Evolutionary conservation across 805 yeast genomes (phyloP).

Genomic region (Debaryomyces maramus): DNA sequence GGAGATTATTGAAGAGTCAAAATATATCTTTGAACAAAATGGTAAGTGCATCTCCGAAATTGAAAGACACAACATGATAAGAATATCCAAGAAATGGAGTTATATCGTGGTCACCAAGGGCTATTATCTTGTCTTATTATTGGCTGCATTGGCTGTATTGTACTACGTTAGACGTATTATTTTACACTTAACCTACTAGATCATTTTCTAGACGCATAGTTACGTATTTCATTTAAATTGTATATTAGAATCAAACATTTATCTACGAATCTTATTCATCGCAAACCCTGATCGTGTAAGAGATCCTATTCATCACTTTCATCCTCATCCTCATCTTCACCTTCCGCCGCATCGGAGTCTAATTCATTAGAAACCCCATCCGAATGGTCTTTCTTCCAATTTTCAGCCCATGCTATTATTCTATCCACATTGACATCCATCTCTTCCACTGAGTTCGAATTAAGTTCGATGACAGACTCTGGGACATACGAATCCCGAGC

Average conservation of each 20-base stretch:
- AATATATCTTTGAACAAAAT: conserved; percentile 64
- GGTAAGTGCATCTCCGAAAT: conserved; percentile 62
- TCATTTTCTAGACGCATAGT: too few species aligned
- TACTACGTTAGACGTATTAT: conserved; percentile 35
- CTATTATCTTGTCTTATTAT: conserved; percentile 41
- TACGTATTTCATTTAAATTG: too few species aligned
- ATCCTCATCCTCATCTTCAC: conserved; percentile 9
- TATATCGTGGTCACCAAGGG: conserved; percentile 56
- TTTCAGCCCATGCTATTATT: conserved; percentile 67
- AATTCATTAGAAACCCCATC: conserved; percentile 35
- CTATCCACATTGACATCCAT: conserved; percentile 83
- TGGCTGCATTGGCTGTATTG: conserved; percentile 32
- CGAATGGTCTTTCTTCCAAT: conserved; percentile 63
- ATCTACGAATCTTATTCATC: too few species aligned
- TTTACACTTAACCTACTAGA: conserved; percentile 12
- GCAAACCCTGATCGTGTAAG: too few species aligned
- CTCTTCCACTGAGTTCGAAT: conserved; percentile 69
- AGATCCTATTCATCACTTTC: conserved; percentile 10
- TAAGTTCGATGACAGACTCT: conserved; percentile 78
- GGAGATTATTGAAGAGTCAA: conserved; percentile 67
- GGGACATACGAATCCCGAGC: conserved; percentile 80
- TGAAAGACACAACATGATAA: conserved; percentile 61
- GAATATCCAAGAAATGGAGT: conserved; percentile 54
- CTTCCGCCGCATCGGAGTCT: conserved; percentile 17
- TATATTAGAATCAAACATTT: too few species aligned